Evolutionary conservation across 2,329 filamentous ascomycete species (phyloP), one percentile per base, ranked within the genome.

Genomic region (Chaetomium sp.): DNA sequence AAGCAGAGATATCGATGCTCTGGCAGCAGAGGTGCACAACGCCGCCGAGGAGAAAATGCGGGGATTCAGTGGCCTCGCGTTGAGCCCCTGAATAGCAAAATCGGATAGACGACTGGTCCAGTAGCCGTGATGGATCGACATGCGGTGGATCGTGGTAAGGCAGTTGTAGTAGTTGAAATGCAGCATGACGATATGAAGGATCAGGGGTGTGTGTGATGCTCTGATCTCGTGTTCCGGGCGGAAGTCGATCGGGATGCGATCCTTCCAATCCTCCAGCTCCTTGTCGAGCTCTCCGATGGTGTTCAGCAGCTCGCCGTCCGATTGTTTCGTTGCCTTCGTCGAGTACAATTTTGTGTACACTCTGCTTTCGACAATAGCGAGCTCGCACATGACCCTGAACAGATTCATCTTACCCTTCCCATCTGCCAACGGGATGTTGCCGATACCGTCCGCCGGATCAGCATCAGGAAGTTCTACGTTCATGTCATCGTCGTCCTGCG

Each of bases 111-210:
- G 87, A 73, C 92, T 97, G 1, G 94, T 98, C 95, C 95, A 99
- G 78, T 97, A 97, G 16, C 95, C 95, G 74, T 97, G 93, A 72
- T 98, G 95, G 33, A 98, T 91, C 50, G 92, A 96, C 95, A 98
- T 99, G 59, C 95, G 91, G 76, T 99, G 95, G 69, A 99, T 97
- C 0, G 95, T 99, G 0, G 94, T 97, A 59, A 99, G 80, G 72
- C 93, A 97, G 76, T 99, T 99, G 81, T 98, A 98, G 78, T 99
- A 99, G 1, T 92, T 90, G 73, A 99, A 96, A 76, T 99, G 95
- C 64, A 99, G 81, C 75, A 97, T 92, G 66, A 97, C 93, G 60
- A 99, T 87, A 70, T 98, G 94, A 23, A 99, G 82, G 23, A 98
- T 93, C n/a, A 98, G 83, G 0, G 94, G 93, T 0, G 93, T 96